Evolutionary conservation across 2,329 filamentous ascomycete species (phyloP), one percentile per base, ranked within the genome.

Genomic region (Apiospora marii): DNA sequence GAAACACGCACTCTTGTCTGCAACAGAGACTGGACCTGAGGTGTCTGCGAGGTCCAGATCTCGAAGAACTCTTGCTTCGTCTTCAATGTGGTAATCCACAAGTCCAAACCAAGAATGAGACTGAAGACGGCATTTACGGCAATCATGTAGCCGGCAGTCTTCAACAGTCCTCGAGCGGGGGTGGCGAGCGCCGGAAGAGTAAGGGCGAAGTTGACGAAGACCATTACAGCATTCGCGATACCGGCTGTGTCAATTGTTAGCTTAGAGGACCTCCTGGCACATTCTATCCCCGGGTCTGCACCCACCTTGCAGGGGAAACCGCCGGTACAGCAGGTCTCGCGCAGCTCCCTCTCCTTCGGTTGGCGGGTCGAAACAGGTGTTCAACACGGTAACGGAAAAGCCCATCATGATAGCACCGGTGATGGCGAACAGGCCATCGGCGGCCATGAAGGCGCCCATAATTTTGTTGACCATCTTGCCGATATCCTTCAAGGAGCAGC

Each of bases 11-110:
- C 92, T 79, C 88, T 86, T 77, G 89, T 87, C 82, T 96, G 93
- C 80, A 96, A 86, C 71, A 95, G 83, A 75, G 88, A 89, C 81
- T 95, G 92, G 4, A 91, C 85, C 1, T 82, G 76, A 0, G 87
- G 78, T 3, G 87, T 79, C 81, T 93, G 90, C 6, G 83, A 79
- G 34, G 85, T 83, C 89, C 92, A 96, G 70, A 92, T 85, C 1
- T 83, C 79, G 72, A 82, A 84, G 73, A 95, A 89, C 74, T 89
- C 89, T 49, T 87, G 86, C 79, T 92, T 89, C 67, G 92, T 92
- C 77, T 86, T 88, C 76, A 96, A 84, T 2, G 94, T 96, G 77
- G 91, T 85, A 79, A 94, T 89, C 94, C 92, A 94, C 74, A 94
- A 85, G 74, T 87, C 86, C 68, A 94, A 83, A 64, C 92, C 92